These are phyloP conservation scores for Boletus reticuloceps DNA, from an alignment of 768 basidiomycete species.

Conservation along the genomic window DNA sequence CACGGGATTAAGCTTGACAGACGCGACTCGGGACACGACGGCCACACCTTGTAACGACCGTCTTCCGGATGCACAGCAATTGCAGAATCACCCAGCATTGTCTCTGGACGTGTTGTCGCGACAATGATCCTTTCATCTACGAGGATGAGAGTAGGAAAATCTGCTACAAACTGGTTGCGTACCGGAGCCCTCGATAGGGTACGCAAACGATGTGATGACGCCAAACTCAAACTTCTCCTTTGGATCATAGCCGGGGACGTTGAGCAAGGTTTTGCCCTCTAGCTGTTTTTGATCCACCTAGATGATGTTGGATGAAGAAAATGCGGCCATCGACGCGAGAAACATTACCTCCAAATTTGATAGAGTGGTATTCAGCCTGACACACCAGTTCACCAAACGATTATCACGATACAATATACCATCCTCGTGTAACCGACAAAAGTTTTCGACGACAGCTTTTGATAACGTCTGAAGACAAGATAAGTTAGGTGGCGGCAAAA, in stretches of 20 bases:
- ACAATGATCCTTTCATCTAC: slow-evolving; percentile 88
- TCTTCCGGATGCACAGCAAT: slow-evolving; percentile 97
- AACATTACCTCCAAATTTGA: slow-evolving; percentile 90
- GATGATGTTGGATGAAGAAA: not conserved
- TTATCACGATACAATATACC: slow-evolving; percentile 94
- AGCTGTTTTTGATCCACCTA: slow-evolving; percentile 93
- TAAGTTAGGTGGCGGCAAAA: not conserved
- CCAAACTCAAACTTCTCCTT: slow-evolving; percentile 98
- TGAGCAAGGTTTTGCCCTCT: slow-evolving; percentile 78
- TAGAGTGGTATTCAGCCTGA: slow-evolving; percentile 89
- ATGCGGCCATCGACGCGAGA: not conserved
- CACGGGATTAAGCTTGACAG: not conserved
- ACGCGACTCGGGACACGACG: not conserved
- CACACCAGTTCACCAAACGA: slow-evolving; percentile 98
- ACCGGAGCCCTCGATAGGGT: slow-evolving; percentile 86
- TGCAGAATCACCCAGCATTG: slow-evolving; percentile 97
- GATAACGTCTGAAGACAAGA: slow-evolving; percentile 53
- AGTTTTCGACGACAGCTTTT: slow-evolving; percentile 87
- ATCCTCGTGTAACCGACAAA: slow-evolving; percentile 88
- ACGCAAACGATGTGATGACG: slow-evolving; percentile 94
- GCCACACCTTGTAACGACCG: slow-evolving; percentile 70
- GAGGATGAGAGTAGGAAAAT: not conserved
- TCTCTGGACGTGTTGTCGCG: slow-evolving; percentile 97
- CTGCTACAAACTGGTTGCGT: slow-evolving; percentile 11
- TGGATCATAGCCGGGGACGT: slow-evolving; percentile 91